phyloP scores from a whole-genome alignment of 169 alveolate genomes.

The Ichthyophthirius multifiliis region DNA sequence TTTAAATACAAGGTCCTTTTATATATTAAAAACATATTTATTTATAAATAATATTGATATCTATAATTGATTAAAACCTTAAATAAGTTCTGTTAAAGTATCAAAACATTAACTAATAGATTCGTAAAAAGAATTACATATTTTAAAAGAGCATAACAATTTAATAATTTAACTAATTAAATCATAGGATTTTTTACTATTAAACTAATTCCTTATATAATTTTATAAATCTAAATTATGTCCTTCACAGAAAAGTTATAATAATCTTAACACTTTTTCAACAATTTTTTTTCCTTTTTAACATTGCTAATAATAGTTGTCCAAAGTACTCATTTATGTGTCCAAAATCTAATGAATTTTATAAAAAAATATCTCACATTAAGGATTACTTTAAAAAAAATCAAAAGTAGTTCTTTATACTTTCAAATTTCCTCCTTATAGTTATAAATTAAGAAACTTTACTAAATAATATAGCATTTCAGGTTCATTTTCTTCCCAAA shows the following conservation, averaged over 20 bases:
- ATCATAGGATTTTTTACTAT: conserved; percentile 23
- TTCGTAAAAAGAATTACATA: conserved; percentile 27
- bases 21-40: background rate
- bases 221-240: conserved; percentile 27
- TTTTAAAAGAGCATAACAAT: conserved; percentile 24
- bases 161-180: conserved; percentile 16
- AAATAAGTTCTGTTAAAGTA: conserved; percentile 34
- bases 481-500: conserved; percentile 21
- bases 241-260: conserved; percentile 33
- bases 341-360: conserved; percentile 12
- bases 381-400: background rate
- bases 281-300: conserved; percentile 5
- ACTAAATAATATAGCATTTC: conserved; percentile 19
- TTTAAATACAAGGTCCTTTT: conserved; percentile 30
- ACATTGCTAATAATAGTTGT: background rate
- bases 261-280: conserved; percentile 9
- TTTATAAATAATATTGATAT: background rate
- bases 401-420: conserved; percentile 14
- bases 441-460: background rate
- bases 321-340: background rate
- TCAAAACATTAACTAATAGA: conserved; percentile 18
- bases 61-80: background rate
- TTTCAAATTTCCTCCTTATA: conserved; percentile 23
- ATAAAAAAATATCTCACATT: conserved; percentile 19
- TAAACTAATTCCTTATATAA: conserved; percentile 19